Base-by-base conservation (phyloP, 805 yeast genomes). In the Candida chauliodis region DNA sequence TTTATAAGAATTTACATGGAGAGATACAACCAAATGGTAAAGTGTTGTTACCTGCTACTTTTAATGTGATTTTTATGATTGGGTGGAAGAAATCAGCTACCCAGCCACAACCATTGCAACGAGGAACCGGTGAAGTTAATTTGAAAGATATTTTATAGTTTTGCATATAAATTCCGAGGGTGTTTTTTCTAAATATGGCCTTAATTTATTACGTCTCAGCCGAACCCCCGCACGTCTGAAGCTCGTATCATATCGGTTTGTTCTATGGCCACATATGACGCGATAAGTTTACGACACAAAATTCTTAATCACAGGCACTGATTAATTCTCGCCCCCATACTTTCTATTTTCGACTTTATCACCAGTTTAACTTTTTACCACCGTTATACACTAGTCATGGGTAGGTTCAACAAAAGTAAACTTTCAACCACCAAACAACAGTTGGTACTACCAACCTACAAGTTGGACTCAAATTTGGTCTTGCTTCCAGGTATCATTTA, bases 71-170 rank as follows among this genome's bases (percentile, higher is more conserved):
- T 18, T 83, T 81, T 55, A 81, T 86, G 88, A 84, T 87, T 53
- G 95, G 95, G 2, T 87, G 95, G 95, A 87, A 84, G 56, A 79
- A 81, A 46, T 74, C 85, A 38, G 75, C 76, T 5, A 54, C 60
- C 35, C 87, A 84, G 54, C 88, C 90, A 2, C 66, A 80, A 53
- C 91, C 95, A 1, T 69, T 84, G 42, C 72, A 72, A 35, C 67
- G 95, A 45, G 95, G 95, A 1, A 52, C 83, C 15, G 93, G 81
- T 1, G 77, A 79, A 51, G 71, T 85, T 28, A 79, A 69, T 44
- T 61, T 86, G 52, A 81, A 82, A 55, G 90, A 85, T 42, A 78
- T 78, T 8, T 58, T 79, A 30, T 57, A 36, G 34, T 14, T 16
- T 8, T 29, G n/a, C 33, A 30, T 19, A 16, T 30, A n/a, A 18